A percentile compares a stretch with the other conserved stretches of the same genome.
These are phyloP conservation scores for Trichosporon inkin DNA, from an alignment of 1,284 basidiomycete genomes.

Conservation along the genomic window DNA sequence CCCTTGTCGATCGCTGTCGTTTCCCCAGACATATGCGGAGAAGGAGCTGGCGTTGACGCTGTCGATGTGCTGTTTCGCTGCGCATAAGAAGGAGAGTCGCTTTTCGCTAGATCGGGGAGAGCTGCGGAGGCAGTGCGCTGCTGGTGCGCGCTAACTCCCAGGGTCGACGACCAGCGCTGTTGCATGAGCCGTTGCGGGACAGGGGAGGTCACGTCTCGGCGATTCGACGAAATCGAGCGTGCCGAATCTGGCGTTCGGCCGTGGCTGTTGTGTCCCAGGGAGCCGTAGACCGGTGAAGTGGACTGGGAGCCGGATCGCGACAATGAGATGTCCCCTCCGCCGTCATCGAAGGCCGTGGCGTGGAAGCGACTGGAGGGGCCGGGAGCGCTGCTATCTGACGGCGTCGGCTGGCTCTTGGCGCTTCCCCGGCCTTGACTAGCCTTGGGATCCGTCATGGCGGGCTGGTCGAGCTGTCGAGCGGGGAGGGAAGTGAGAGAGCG, in stretches of 20 bases:
- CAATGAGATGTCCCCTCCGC: conserved; percentile 5
- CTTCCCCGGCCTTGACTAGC: conserved; percentile 5
- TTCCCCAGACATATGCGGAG: neutral
- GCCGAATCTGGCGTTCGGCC: neutral
- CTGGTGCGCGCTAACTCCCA: conserved; percentile 3
- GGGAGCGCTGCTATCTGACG: neutral
- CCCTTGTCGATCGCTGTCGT: neutral
- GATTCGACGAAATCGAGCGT: neutral
- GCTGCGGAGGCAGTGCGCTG: conserved; percentile 2
- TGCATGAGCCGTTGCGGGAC: neutral
- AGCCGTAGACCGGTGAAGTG: neutral
- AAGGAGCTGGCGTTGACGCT: neutral
- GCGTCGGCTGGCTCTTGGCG: neutral
- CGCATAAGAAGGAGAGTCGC: neutral
- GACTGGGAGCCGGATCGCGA: neutral
- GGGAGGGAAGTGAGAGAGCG: neutral
- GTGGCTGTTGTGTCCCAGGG: neutral
- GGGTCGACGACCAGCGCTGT: neutral
- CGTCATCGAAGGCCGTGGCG: neutral
- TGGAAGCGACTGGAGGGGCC: neutral
- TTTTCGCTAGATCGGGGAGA: neutral
- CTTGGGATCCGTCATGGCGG: conserved; percentile 7
- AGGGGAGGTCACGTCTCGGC: neutral
- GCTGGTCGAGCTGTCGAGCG: neutral
- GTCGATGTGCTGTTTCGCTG: neutral